These are phyloP conservation scores for Debaryomycetaceae sp. DNA, from an alignment of 1,139 yeast genomes.

Conservation along the genomic window DNA sequence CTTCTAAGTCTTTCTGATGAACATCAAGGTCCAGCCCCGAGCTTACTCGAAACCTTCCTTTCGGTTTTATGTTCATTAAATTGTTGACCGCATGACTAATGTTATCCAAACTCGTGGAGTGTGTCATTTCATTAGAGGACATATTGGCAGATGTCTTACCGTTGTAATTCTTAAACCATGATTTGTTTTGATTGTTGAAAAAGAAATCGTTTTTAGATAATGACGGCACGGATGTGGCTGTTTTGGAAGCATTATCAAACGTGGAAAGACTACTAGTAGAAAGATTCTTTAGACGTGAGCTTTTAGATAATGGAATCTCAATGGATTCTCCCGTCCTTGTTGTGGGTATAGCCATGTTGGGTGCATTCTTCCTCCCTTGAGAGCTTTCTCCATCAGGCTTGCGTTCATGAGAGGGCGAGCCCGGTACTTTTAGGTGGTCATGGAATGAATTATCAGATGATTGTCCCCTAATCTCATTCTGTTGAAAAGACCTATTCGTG, in stretches of 20 bases:
- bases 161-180: conserved; percentile 27
- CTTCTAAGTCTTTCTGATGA: conserved; percentile 3
- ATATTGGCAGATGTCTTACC: conserved; percentile 13
- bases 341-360: conserved; percentile 79
- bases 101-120: conserved; percentile 20
- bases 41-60: conserved; percentile 13
- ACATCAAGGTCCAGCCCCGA: conserved; percentile 16
- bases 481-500: neutral
- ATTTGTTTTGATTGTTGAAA: conserved; percentile 5
- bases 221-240: neutral
- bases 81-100: conserved; percentile 14
- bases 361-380: conserved; percentile 56
- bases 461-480: neutral
- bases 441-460: neutral
- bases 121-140: conserved; percentile 15
- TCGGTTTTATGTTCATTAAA: conserved; percentile 17
- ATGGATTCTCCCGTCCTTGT: conserved; percentile 76
- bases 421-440: conserved; percentile 1
- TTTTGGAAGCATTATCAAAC: neutral
- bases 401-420: neutral
- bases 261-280: neutral
- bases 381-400: conserved; percentile 3
- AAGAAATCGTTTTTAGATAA: conserved; percentile 3
- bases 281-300: conserved; percentile 3
- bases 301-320: conserved; percentile 49